Evolutionary conservation across 2,329 filamentous ascomycete species (phyloP).

Genomic region (Penicillium sp.): DNA sequence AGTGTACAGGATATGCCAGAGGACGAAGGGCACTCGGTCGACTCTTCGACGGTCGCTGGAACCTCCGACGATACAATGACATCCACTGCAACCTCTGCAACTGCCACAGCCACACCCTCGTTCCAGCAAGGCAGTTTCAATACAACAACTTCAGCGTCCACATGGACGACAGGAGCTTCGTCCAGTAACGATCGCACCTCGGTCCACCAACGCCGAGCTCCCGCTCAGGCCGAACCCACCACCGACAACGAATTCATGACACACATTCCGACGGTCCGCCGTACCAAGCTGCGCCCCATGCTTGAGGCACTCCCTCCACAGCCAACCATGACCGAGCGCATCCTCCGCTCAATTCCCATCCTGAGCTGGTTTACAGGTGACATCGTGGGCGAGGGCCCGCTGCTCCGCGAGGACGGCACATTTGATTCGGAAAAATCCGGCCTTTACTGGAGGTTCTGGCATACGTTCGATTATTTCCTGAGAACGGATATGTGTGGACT

Average conservation of each 20-base stretch:
- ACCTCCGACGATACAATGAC: slow-evolving; percentile 44
- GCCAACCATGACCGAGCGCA: slow-evolving; percentile 62
- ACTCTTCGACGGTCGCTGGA: slow-evolving; percentile 42
- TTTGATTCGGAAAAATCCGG: slow-evolving; percentile 70
- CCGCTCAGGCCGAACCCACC: slow-evolving; percentile 31
- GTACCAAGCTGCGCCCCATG: slow-evolving; percentile 64
- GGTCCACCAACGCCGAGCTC: slow-evolving; percentile 31
- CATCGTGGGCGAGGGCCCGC: slow-evolving; percentile 49
- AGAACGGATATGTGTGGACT: slow-evolving; percentile 63
- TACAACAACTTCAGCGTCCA: slow-evolving; percentile 1
- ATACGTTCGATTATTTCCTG: slow-evolving; percentile 55
- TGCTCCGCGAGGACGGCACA: slow-evolving; percentile 46
- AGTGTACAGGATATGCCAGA: slow-evolving; percentile 25
- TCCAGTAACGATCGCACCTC: slow-evolving; percentile 15
- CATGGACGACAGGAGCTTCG: slow-evolving; percentile 18
- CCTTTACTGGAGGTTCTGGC: slow-evolving; percentile 62
- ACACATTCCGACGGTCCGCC: slow-evolving; percentile 66
- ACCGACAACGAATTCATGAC: slow-evolving; percentile 50
- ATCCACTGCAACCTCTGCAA: slow-evolving; percentile 20
- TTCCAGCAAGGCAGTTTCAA: slow-evolving; percentile 1
- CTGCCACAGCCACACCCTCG: slow-evolving; percentile 20
- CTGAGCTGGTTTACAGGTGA: slow-evolving; percentile 68
- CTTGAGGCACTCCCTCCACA: slow-evolving; percentile 70
- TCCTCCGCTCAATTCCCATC: slow-evolving; percentile 66
- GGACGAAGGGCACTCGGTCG: slow-evolving; percentile 35